A percentile compares a stretch with the other conserved stretches of the same genome.
These are phyloP conservation scores for Aspergillus indologenus DNA, from an alignment of 495 filamentous ascomycete genomes.

Conservation along the genomic window DNA sequence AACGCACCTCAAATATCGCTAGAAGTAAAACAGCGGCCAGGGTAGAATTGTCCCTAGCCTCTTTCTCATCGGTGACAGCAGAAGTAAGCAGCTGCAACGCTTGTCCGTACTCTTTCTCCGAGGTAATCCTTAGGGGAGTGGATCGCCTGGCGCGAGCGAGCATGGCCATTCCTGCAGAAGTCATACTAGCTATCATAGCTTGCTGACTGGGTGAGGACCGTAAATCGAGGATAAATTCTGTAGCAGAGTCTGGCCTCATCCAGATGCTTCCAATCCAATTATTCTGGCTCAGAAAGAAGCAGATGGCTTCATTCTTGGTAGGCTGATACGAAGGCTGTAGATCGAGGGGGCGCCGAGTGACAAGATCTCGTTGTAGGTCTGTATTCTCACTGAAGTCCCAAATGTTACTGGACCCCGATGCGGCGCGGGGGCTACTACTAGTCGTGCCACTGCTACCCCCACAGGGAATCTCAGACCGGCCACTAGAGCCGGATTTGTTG, in stretches of 20 bases:
- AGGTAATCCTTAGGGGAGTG: conserved; percentile 31
- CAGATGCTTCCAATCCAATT: conserved; percentile 35
- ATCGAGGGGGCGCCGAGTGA: conserved; percentile 5
- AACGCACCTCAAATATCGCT: conserved; percentile 46
- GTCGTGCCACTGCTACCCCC: conserved; percentile 11
- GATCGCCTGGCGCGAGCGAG: conserved; percentile 42
- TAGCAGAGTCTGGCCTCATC: conserved; percentile 23
- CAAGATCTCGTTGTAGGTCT: conserved; percentile 4
- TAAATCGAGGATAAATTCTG: conserved; percentile 22
- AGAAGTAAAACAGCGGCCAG: conserved; percentile 61
- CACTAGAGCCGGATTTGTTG: conserved; percentile 8
- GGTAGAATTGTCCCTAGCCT: conserved; percentile 59
- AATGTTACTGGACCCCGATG: conserved; percentile 9
- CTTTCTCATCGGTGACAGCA: conserved; percentile 50
- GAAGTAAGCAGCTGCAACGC: conserved; percentile 49
- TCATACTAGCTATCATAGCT: conserved; percentile 44
- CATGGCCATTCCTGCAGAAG: conserved; percentile 51
- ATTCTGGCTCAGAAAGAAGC: conserved; percentile 45
- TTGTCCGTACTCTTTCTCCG: conserved; percentile 46
- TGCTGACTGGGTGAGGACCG: conserved; percentile 24
- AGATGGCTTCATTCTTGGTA: conserved; percentile 36
- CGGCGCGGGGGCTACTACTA: conserved; percentile 4
- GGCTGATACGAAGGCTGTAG: conserved; percentile 26
- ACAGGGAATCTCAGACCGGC: conserved; percentile 7
- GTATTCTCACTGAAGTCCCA: conserved; percentile 14